Percentiles rank a stretch among this genome's conserved stretches.
Evolutionary conservation across 2,329 filamentous ascomycete species (phyloP).

Genomic region (Talaromyces verruculosus): DNA sequence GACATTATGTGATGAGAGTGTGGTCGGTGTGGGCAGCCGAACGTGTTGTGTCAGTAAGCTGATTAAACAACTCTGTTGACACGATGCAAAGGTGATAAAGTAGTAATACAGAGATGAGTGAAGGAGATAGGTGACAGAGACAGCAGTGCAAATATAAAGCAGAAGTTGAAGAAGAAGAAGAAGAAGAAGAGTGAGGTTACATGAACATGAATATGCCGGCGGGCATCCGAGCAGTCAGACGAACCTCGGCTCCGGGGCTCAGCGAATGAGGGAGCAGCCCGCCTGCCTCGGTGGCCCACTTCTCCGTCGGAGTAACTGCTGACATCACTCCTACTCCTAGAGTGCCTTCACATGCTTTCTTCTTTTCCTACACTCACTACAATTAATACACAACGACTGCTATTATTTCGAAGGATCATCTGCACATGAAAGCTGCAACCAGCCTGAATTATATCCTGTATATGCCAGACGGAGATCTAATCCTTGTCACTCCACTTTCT

Average conservation of each 20-base stretch:
- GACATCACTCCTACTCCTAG: neutral
- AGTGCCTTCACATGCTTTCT: too few relatives aligned
- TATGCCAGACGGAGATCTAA: neutral
- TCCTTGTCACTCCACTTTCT: neutral
- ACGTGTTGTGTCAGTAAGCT: neutral
- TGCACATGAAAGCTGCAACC: neutral
- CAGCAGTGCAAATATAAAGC: neutral
- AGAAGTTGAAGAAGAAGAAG: neutral
- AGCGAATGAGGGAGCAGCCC: constrained; percentile 13
- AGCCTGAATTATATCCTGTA: neutral
- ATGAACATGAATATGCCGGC: neutral
- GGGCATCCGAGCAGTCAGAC: neutral
- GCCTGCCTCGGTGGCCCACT: constrained; percentile 13
- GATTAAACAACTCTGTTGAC: too few relatives aligned
- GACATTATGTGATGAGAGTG: constrained; percentile 51
- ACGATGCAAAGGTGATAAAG: neutral
- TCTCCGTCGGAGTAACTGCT: constrained; percentile 3
- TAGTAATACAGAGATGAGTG: neutral
- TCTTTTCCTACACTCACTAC: too few relatives aligned
- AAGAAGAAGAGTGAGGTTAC: neutral
- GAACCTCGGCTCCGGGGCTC: constrained; percentile 12
- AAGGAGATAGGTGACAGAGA: neutral
- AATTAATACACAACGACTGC: too few relatives aligned
- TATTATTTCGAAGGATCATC: neutral
- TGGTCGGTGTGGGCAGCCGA: neutral